A percentile compares a stretch with the other conserved stretches of the same genome.
Evolutionary conservation across 768 basidiomycete species (phyloP).

Genomic region (Psilocybe subaeruginosa): DNA sequence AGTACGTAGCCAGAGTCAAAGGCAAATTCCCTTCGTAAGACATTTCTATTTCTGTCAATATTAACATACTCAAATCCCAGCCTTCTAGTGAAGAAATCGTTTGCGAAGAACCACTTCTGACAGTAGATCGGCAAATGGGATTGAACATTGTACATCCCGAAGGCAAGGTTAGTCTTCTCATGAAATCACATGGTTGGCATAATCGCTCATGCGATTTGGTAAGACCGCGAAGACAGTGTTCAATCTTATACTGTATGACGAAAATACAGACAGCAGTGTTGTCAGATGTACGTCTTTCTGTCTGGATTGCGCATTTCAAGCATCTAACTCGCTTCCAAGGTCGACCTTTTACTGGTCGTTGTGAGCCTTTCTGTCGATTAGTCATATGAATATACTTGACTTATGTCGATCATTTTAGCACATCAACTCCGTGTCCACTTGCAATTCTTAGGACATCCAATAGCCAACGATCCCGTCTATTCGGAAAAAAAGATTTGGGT

Average conservation of each 20-base stretch:
- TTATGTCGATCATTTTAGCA: slow-evolving; percentile 47
- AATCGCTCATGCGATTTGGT: slow-evolving; percentile 4
- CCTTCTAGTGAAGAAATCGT: slow-evolving; percentile 68
- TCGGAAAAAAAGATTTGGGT: slow-evolving; percentile 81
- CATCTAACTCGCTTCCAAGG: slow-evolving; percentile 44
- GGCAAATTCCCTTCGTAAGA: slow-evolving; percentile 87
- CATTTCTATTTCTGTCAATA: background rate
- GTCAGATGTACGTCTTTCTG: slow-evolving; percentile 66
- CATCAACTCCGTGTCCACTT: slow-evolving; percentile 98
- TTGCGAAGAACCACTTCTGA: slow-evolving; percentile 86
- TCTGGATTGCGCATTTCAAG: background rate
- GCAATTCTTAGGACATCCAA: slow-evolving; percentile 91
- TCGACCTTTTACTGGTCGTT: slow-evolving; percentile 88
- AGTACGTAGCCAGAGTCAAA: slow-evolving; percentile 86
- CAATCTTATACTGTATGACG: slow-evolving; percentile 79
- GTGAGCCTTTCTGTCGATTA: slow-evolving; percentile 51
- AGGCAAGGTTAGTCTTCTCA: slow-evolving; percentile 68
- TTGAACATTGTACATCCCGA: slow-evolving; percentile 94
- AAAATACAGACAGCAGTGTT: slow-evolving; percentile 79
- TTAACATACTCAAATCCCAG: background rate
- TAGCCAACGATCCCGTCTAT: slow-evolving; percentile 96
- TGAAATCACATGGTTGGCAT: background rate
- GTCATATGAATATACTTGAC: background rate
- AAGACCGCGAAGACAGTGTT: slow-evolving; percentile 92
- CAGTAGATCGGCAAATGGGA: slow-evolving; percentile 96